Evolutionary conservation across 805 yeast genomes (phyloP), one percentile per base, ranked within the genome.

Genomic region (Pichia heedii): DNA sequence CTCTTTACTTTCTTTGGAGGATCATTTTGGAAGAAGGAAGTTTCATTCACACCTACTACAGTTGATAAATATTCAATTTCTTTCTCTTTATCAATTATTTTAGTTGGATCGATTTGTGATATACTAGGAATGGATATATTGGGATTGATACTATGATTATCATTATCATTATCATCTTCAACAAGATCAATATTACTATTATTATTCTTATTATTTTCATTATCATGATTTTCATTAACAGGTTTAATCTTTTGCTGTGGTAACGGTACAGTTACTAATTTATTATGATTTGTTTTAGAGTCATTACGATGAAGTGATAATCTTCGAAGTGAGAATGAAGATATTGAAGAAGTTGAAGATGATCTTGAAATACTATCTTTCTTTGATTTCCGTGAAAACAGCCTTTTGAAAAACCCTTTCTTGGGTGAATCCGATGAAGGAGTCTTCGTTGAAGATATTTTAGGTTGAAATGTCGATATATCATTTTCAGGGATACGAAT

Each of bases 21-120:
- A 13, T 15, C 37, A 22, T 42, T 21, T 15, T 49, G 51, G 33
- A 57, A 69, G 44, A 69, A 65, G 1, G 65, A 53, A 2, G 71
- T 66, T 40, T 69, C 74, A 33, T 69, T 69, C 24, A 57, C 56
- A 16, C 68, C 71, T 26, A 63, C 63, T 32, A 68, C 50, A 27
- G 63, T 64, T 6, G 68, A 66, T 26, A 67, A 50, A 45, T 65
- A 61, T n/a, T 60, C 68, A 37, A 65, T 45, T 39, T 67, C 70
- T 29, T 60, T 62, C 27, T 49, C 57, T 13, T 34, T 33, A 7
- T 16, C 12, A 37, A 37, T 33, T 12, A 33, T 34, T 18, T 26
- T 27, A 18, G 24, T 21, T 8, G 19, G 15, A 15, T 29, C 32
- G 19, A 37, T 22, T 30, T 32, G 22, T 18, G 37, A 37, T 20